A percentile compares a stretch with the other conserved stretches of the same genome.
phyloP scores from a whole-genome alignment of 306 rosid genomes.

The Oemleria cerasiformis region DNA sequence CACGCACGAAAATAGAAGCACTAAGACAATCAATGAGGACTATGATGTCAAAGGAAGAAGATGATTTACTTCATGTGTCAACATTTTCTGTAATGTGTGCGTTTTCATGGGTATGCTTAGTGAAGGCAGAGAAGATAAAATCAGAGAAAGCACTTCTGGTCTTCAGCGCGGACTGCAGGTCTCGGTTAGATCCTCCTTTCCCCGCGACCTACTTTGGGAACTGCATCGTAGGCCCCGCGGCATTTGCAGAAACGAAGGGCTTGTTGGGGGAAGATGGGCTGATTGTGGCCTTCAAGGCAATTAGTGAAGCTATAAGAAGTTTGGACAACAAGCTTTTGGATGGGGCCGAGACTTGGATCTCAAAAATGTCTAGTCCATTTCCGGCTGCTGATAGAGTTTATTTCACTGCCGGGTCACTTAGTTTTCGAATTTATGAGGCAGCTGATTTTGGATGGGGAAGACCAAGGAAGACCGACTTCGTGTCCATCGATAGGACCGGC shows the following conservation, averaged over 20 bases:
- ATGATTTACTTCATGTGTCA: slow-evolving; percentile 2
- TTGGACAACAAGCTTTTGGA: slow-evolving; percentile 14
- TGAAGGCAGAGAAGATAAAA: slow-evolving; percentile 5
- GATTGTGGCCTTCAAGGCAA: slow-evolving; percentile 9
- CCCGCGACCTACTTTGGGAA: slow-evolving; percentile 28
- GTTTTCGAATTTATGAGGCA: neutral
- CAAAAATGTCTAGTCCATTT: neutral
- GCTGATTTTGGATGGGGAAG: slow-evolving; percentile 50
- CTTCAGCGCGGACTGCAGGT: slow-evolving; percentile 9
- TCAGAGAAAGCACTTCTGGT: neutral
- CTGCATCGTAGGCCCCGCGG: slow-evolving; percentile 1
- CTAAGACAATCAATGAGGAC: neutral
- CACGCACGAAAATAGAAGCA: neutral
- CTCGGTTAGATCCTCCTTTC: slow-evolving; percentile 21
- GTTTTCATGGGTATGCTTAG: slow-evolving; percentile 18
- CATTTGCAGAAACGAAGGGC: slow-evolving; percentile 3
- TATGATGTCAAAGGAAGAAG: neutral
- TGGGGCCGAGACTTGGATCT: slow-evolving; percentile 14
- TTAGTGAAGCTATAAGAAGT: slow-evolving; percentile 12
- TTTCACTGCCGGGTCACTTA: neutral
- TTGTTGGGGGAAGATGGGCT: slow-evolving; percentile 14
- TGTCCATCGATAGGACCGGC: slow-evolving; percentile 8
- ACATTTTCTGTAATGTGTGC: slow-evolving; percentile 16
- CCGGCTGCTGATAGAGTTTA: neutral
- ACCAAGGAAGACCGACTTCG: slow-evolving; percentile 29